Evolutionary conservation across 768 basidiomycete species (phyloP).

Genomic region (Rubroboletus pulcherrimus): DNA sequence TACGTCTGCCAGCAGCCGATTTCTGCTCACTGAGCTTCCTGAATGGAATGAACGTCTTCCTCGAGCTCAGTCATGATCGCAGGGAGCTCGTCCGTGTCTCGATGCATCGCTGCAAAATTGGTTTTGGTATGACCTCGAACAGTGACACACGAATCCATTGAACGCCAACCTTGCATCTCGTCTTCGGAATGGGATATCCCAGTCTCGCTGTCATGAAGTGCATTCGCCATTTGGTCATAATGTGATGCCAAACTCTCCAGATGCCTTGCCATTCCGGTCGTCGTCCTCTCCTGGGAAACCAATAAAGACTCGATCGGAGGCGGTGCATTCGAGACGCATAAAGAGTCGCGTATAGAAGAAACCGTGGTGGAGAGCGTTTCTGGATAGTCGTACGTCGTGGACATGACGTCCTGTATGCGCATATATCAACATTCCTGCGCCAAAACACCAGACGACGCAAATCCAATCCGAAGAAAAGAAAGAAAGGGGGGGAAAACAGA

Average conservation of each 20-base stretch:
- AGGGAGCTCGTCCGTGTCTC: constrained; percentile 76
- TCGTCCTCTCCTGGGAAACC: constrained; percentile 49
- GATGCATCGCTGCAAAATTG: constrained; percentile 59
- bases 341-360: constrained; percentile 47
- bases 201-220: constrained; percentile 63
- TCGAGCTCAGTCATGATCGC: constrained; percentile 72
- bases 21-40: constrained; percentile 51
- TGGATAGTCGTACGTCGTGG: constrained; percentile 63
- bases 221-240: constrained; percentile 72
- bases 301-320: constrained; percentile 45
- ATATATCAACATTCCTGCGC: not conserved
- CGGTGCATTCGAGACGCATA: constrained; percentile 39
- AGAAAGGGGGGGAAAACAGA: not conserved
- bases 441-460: not conserved
- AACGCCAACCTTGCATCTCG: constrained; percentile 56
- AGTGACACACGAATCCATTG: not conserved
- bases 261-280: constrained; percentile 66
- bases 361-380: constrained; percentile 58
- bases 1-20: not conserved
- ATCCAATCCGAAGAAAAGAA: not conserved
- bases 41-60: constrained; percentile 49
- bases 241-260: constrained; percentile 71
- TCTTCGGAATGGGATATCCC: constrained; percentile 65
- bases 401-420: constrained; percentile 50
- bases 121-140: not conserved